Evolutionary conservation across 2,329 filamentous ascomycete genomes (phyloP).

Genomic region (Lasiodiplodia gonubiensis): DNA sequence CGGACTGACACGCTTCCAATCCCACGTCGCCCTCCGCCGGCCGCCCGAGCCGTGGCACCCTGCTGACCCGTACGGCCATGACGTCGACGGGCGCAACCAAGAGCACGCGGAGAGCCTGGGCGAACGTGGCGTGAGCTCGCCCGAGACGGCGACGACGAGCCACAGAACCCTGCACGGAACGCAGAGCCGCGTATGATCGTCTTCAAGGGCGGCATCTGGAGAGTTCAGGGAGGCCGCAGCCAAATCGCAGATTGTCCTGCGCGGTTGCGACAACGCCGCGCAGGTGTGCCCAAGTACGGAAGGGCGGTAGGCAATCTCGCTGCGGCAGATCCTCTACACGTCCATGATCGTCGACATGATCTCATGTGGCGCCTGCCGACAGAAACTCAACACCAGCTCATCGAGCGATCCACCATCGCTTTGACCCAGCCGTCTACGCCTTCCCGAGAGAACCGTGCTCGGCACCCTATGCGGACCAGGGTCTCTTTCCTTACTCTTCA

Average conservation of each 20-base stretch:
- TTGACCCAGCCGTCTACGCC: not conserved
- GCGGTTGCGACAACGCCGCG: not conserved
- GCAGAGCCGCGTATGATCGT: slow-evolving; percentile 24
- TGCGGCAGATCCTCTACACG: slow-evolving; percentile 9
- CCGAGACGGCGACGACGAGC: not conserved
- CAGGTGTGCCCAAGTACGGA: slow-evolving; percentile 7
- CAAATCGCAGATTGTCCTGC: slow-evolving; percentile 5
- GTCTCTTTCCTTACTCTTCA: not conserved
- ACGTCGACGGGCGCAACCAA: slow-evolving; percentile 6
- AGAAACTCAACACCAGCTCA: slow-evolving; percentile 25
- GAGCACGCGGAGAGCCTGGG: not conserved
- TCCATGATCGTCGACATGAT: slow-evolving; percentile 27
- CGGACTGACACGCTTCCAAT: not conserved
- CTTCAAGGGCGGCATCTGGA: slow-evolving; percentile 11
- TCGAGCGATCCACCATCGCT: slow-evolving; percentile 20
- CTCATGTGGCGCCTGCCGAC: slow-evolving; percentile 24
- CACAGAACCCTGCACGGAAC: not conserved
- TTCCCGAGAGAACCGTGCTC: not conserved
- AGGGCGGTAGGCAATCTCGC: slow-evolving; percentile 2
- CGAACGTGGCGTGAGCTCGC: slow-evolving; percentile 15
- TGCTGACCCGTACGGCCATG: not conserved
- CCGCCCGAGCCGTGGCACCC: not conserved
- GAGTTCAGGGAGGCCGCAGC: not conserved
- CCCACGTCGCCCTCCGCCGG: too few relatives aligned
- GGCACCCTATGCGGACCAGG: not conserved